Conservation (phyloP, 2,329 filamentous ascomycete species). For the Diaporthe eres region DNA sequence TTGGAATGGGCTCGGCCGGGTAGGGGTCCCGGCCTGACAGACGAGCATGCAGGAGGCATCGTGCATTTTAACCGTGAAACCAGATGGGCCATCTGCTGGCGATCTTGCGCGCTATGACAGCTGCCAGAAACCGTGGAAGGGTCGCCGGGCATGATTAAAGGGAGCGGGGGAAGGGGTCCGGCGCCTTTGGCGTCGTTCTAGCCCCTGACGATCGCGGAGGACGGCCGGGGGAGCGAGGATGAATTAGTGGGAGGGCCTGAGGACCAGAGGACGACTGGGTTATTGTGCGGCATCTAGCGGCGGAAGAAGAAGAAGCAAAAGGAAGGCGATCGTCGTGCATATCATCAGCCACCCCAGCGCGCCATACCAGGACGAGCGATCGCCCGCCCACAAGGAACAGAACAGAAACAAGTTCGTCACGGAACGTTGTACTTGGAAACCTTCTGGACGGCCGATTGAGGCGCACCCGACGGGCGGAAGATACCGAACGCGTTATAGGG, state of each 20-base stretch:
- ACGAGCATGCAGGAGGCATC: slow-evolving; percentile 27
- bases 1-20: slow-evolving; percentile 20
- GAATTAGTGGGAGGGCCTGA: background rate
- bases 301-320: slow-evolving; percentile 16
- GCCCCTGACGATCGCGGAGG: slow-evolving; percentile 23
- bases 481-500: slow-evolving; percentile 30
- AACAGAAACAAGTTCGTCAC: slow-evolving; percentile 33
- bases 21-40: slow-evolving; percentile 7
- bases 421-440: slow-evolving; percentile 31
- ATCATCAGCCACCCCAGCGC: slow-evolving; percentile 27
- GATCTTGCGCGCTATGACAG: slow-evolving; percentile 34
- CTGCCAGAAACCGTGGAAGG: slow-evolving; percentile 26
- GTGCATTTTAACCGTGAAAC: slow-evolving; percentile 30
- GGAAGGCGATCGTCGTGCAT: slow-evolving; percentile 30
- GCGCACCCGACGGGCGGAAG: slow-evolving; percentile 27
- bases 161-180: slow-evolving; percentile 23
- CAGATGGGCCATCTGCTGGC: slow-evolving; percentile 26
- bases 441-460: slow-evolving; percentile 29
- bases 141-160: slow-evolving; percentile 26
- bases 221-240: slow-evolving; percentile 2
- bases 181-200: slow-evolving; percentile 24
- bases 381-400: slow-evolving; percentile 31
- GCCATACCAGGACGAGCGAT: slow-evolving; percentile 32
- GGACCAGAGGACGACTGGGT: background rate
- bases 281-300: background rate